phyloP scores from a whole-genome alignment of 257 asterid species.

The Euphrasia confusa region DNA sequence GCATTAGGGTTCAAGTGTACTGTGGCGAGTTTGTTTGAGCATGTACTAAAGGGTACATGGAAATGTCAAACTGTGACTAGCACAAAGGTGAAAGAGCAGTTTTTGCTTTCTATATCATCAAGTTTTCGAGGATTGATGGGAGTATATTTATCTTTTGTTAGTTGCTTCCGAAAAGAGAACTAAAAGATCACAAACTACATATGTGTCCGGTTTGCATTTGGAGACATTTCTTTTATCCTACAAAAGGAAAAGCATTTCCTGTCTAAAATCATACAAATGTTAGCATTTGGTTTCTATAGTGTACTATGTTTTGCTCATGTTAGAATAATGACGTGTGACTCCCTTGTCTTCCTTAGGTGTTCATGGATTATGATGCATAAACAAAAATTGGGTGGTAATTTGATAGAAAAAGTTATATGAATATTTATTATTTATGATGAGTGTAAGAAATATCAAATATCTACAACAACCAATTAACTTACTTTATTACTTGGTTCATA shows the following conservation, averaged over 20 bases:
- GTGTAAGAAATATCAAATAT: neutral
- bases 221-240: neutral
- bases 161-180: constrained; percentile 18
- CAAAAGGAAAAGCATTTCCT: neutral
- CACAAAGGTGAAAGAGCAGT: neutral
- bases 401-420: neutral
- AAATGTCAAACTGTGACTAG: constrained; percentile 1
- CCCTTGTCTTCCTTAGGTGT: constrained; percentile 2
- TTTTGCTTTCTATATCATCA: constrained; percentile 13
- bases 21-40: neutral
- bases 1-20: neutral
- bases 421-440: neutral
- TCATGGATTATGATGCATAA: constrained; percentile 4
- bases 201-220: neutral
- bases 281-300: constrained; percentile 4
- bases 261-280: neutral
- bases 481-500: neutral
- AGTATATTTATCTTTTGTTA: constrained; percentile 7
- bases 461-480: neutral
- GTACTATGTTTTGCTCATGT: neutral
- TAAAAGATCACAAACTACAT: neutral
- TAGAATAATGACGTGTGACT: neutral
- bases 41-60: neutral
- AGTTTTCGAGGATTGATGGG: neutral
- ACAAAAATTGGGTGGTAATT: neutral